Percentiles rank a stretch among this genome's conserved stretches.
Conservation (phyloP, 331 rosid species). For the Stylosanthes scabra region DNA sequence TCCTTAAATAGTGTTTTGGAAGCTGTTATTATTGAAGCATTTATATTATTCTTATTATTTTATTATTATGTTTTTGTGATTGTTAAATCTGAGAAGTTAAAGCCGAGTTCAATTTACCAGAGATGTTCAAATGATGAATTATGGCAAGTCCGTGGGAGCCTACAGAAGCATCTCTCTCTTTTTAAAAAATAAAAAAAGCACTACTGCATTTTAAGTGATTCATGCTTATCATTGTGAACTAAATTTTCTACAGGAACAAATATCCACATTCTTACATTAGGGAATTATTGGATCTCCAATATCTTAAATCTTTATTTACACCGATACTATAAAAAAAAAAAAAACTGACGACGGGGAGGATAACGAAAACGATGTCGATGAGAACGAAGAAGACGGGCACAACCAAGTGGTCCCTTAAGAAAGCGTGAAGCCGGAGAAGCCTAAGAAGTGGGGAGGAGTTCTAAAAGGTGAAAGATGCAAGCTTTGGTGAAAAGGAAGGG, state of each 20-base stretch:
- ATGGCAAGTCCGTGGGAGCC: constrained; percentile 2
- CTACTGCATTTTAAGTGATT: constrained; percentile 23
- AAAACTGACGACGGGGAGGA: too few relatives aligned
- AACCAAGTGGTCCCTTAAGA: too few relatives aligned
- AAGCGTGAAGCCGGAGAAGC: too few relatives aligned
- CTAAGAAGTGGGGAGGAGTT: too few relatives aligned
- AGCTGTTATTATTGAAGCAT: constrained; percentile 51
- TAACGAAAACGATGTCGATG: too few relatives aligned
- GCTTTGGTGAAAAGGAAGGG: too few relatives aligned
- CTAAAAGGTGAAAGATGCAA: too few relatives aligned
- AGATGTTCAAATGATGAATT: neutral
- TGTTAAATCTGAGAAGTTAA: neutral
- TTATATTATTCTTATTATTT: neutral
- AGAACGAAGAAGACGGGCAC: too few relatives aligned
- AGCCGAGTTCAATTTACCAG: neutral
- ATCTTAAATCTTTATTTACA: constrained; percentile 90
- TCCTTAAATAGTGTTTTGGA: constrained; percentile 78
- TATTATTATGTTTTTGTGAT: constrained; percentile 22
- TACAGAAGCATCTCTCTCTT: neutral
- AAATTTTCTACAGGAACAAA: constrained; percentile 70
- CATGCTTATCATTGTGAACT: constrained; percentile 26
- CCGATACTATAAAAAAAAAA: too few relatives aligned
- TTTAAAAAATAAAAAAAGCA: neutral
- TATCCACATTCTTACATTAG: constrained; percentile 82
- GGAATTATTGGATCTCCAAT: constrained; percentile 92